Conservation (phyloP, 1,284 basidiomycete genomes). For the Cystobasidiaceae sp. region DNA sequence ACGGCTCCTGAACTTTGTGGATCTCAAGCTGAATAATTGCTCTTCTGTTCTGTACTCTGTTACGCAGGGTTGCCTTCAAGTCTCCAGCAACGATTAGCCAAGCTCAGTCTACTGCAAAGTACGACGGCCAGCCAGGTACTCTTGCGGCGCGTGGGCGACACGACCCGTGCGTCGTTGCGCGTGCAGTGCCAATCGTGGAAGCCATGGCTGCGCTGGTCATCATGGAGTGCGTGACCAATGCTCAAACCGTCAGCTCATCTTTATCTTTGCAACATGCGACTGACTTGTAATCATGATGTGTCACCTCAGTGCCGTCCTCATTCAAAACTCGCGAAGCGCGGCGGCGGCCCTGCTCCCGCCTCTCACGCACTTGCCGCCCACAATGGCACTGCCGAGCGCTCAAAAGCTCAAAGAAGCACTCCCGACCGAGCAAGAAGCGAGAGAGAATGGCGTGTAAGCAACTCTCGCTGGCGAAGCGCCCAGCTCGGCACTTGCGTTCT, state of each 20-base stretch:
- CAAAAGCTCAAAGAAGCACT: slow-evolving; percentile 13
- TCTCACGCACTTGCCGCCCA: slow-evolving; percentile 76
- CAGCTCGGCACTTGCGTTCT: too few relatives aligned
- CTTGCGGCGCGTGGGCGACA: slow-evolving; percentile 80
- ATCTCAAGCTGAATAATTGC: not conserved
- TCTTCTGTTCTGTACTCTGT: not conserved
- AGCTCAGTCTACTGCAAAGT: slow-evolving; percentile 82
- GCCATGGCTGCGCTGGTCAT: slow-evolving; percentile 93
- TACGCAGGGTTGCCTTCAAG: slow-evolving; percentile 84
- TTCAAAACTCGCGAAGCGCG: slow-evolving; percentile 73
- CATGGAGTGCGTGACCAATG: slow-evolving; percentile 62
- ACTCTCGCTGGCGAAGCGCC: too few relatives aligned
- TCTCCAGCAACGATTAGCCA: slow-evolving; percentile 96
- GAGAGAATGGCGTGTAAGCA: slow-evolving; percentile 11
- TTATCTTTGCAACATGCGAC: not conserved
- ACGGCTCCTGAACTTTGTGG: not conserved
- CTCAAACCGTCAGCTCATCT: too few relatives aligned
- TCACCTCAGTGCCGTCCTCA: slow-evolving; percentile 58
- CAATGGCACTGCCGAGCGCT: slow-evolving; percentile 50
- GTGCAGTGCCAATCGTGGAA: slow-evolving; percentile 96
- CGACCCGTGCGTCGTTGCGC: slow-evolving; percentile 87
- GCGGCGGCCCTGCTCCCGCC: slow-evolving; percentile 64
- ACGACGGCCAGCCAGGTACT: slow-evolving; percentile 80
- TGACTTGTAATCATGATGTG: not conserved
- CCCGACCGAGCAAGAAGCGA: slow-evolving; percentile 24